Base-by-base conservation (phyloP, 768 basidiomycete species). In the Kwoniella dendrophila region DNA sequence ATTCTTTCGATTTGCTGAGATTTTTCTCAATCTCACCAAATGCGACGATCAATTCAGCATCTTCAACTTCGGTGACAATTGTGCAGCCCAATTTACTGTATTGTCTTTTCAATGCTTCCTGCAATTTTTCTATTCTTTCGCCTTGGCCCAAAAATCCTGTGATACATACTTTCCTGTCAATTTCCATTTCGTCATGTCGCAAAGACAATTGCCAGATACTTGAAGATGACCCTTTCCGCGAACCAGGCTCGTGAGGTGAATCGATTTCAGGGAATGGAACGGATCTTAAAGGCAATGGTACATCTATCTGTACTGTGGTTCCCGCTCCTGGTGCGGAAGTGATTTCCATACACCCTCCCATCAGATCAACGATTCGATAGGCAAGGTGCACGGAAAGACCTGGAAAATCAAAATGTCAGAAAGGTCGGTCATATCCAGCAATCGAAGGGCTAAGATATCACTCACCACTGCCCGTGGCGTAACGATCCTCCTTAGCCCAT, bases 301-400 rank as follows among this genome's bases (percentile, higher is more conserved):
- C 74, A 34, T 77, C 72, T 27, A 77, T 61, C 16, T 69, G 56
- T 12, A 77, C 76, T 3, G 62, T 69, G 29, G 68, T 69, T 4
- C 74, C 76, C 24, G 49, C 44, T 1, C 76, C 74, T 7, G 66
- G 67, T 4, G 66, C 62, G 1, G 76, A 77, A 8, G 44, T 56
- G 29, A 77, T 72, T 40, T 75, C 72, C 70, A 77, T 77, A 18
- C 69, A 54, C 20, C 76, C 76, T 12, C 76, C 76, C 63, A 77
- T 64, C 18, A 73, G 63, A 27, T 75, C 71, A 30, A 77, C 63
- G 30, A 77, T 69, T 2, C 74, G 67, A 29, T 69, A 73, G 0
- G 76, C 76, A n/a, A 77, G 66, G 38, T 77, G 76, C 0, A 75
- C 69, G 10, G 71, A 72, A 0, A 72, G 65, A 41, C 71, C 67